phyloP scores from a whole-genome alignment of 495 filamentous ascomycete species.

The Tuber borchii region DNA sequence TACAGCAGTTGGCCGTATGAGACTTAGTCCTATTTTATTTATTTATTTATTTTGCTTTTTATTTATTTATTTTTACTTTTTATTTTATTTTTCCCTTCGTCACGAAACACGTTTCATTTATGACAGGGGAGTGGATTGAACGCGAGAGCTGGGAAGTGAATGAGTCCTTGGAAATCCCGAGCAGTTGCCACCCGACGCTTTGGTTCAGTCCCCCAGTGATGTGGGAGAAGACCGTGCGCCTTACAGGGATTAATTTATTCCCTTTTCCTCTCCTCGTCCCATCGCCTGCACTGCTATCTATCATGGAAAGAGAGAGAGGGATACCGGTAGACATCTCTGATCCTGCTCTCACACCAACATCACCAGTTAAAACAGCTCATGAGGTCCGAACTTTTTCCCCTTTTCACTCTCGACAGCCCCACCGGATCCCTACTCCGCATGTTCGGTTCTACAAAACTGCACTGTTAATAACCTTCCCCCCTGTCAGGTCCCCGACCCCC shows the following conservation, averaged over 20 bases:
- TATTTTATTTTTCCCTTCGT: not conserved
- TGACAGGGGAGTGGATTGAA: constrained; percentile 8
- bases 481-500: not conserved
- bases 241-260: constrained; percentile 15
- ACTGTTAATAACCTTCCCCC: not conserved
- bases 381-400: not conserved
- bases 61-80: constrained; percentile 6
- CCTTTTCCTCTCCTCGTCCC: not conserved
- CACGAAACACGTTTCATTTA: constrained; percentile 1
- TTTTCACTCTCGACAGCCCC: constrained; percentile 5
- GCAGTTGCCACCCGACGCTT: constrained; percentile 14
- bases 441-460: constrained; percentile 1
- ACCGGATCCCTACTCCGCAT: not conserved
- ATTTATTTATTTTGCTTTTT: constrained; percentile 7
- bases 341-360: not conserved
- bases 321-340: not conserved
- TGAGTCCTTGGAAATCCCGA: not conserved
- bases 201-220: constrained; percentile 33
- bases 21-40: constrained; percentile 3
- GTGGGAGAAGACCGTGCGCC: constrained; percentile 37
- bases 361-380: not conserved
- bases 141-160: not conserved
- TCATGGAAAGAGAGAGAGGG: too few relatives aligned
- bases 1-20: not conserved
- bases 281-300: not conserved